Evolutionary conservation across 192 early-diverging fungal genomes (phyloP), one percentile per base, ranked within the genome.

Genomic region (Coemansia sp.): DNA sequence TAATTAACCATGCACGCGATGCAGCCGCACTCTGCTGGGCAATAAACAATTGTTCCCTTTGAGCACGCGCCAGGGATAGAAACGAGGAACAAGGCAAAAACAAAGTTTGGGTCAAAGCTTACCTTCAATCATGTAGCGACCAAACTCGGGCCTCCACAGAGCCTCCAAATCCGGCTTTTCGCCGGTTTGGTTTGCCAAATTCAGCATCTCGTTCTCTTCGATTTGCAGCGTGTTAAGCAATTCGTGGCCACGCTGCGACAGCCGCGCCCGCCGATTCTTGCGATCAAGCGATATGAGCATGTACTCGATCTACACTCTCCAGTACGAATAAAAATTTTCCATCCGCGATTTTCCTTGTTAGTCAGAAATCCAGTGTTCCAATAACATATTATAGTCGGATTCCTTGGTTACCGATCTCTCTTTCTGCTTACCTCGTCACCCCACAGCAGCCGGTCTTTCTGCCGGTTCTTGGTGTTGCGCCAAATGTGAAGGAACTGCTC

Each of bases 71-170:
- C 50, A 48, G 12, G 12, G 45, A 5, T 5, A 48, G 45, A 5
- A n/a, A 5, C 4, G 15, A n/a, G 45, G n/a, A 5, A 35, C 29
- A 57, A 37, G 45, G 45, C 12, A 48, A n/a, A n/a, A 48, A 5
- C 43, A 45, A 11, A 2, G 11, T n/a, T 56, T 38, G 22, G 25
- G 25, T 27, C 25, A 37, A 37, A 23, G 39, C 15, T 23, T 80
- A 82, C 85, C 86, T 83, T 98, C 96, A 65, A 97, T 79, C 97
- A 99, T 99, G 82, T 90, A 99, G 25, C 93, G 84, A 15, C 92
- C 97, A 75, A 94, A 99, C 73, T 99, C 97, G 35, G 95, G 95
- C 66, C 92, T 86, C 95, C 96, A 99, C 23, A 92, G 88, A 12
- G 90, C 86, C 71, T 90, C 84, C 56, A 86, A 73, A 7, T 71